Conservation (phyloP, 371 early-diverging fungal genomes). For the Apophysomyces variabilis region DNA sequence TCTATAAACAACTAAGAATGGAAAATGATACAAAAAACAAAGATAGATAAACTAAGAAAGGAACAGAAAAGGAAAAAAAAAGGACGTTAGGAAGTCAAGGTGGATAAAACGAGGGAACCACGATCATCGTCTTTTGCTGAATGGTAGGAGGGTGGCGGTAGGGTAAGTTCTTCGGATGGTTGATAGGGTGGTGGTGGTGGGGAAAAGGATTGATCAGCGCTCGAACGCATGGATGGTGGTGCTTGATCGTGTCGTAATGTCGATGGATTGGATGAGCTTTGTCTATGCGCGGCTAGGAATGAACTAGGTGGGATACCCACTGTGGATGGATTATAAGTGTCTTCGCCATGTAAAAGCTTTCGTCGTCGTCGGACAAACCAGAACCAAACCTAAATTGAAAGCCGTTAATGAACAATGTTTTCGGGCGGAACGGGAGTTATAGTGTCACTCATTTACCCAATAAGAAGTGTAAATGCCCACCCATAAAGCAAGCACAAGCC, state of each 20-base stretch:
- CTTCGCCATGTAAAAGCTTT: not conserved
- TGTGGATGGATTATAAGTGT: constrained; percentile 20
- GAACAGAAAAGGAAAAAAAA: not conserved
- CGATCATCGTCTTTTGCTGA: constrained; percentile 24
- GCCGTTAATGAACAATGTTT: not conserved
- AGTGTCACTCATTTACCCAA: constrained; percentile 15
- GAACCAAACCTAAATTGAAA: constrained; percentile 15
- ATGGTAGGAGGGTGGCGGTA: constrained; percentile 25
- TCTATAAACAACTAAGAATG: not conserved
- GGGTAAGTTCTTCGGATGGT: constrained; percentile 15
- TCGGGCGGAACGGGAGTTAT: not conserved
- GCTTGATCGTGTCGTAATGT: constrained; percentile 8
- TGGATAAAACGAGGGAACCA: not conserved
- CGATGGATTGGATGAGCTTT: constrained; percentile 9
- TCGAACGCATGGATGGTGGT: constrained; percentile 7
- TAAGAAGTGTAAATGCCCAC: constrained; percentile 17
- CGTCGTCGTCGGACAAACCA: constrained; percentile 6
- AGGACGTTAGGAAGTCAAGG: not conserved
- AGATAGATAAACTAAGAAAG: not conserved
- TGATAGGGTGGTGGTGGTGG: constrained; percentile 23
- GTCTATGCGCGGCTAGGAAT: constrained; percentile 2
- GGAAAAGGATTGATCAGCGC: not conserved
- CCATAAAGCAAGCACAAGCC: constrained; percentile 16
- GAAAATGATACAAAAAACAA: not conserved
- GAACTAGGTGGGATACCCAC: constrained; percentile 25